phyloP scores from a whole-genome alignment of 1,284 basidiomycete species.

The Vanrija sp. region DNA sequence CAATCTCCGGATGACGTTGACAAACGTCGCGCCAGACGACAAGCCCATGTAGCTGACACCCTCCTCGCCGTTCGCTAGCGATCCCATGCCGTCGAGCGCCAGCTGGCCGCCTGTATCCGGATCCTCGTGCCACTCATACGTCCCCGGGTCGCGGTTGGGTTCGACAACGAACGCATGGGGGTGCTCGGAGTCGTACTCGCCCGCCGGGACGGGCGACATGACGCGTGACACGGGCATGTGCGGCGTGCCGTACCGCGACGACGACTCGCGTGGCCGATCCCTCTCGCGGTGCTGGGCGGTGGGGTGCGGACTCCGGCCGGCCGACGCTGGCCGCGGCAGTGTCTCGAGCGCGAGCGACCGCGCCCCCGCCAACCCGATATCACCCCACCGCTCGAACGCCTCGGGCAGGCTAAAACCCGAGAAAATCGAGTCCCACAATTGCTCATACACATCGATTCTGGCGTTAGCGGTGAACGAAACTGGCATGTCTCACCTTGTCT shows the following conservation, averaged over 20 bases:
- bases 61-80: slow-evolving; percentile 9
- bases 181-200: not conserved
- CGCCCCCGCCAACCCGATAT: not conserved
- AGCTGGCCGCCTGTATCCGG: not conserved
- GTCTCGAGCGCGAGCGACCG: not conserved
- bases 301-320: not conserved
- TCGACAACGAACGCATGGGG: not conserved
- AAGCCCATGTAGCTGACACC: slow-evolving; percentile 22
- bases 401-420: not conserved
- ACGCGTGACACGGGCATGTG: not conserved
- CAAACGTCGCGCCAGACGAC: slow-evolving; percentile 19
- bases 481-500: slow-evolving; percentile 12
- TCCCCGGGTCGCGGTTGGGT: not conserved
- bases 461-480: not conserved
- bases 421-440: not conserved
- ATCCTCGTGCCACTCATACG: slow-evolving; percentile 15
- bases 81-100: slow-evolving; percentile 4
- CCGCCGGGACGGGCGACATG: not conserved
- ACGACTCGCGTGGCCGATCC: not conserved
- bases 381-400: not conserved
- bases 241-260: not conserved
- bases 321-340: not conserved
- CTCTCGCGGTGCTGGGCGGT: not conserved
- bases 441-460: slow-evolving; percentile 1
- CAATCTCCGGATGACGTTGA: slow-evolving; percentile 19